Base-by-base conservation (phyloP, 345 rosid species). In the Lumnitzera littorea region DNA sequence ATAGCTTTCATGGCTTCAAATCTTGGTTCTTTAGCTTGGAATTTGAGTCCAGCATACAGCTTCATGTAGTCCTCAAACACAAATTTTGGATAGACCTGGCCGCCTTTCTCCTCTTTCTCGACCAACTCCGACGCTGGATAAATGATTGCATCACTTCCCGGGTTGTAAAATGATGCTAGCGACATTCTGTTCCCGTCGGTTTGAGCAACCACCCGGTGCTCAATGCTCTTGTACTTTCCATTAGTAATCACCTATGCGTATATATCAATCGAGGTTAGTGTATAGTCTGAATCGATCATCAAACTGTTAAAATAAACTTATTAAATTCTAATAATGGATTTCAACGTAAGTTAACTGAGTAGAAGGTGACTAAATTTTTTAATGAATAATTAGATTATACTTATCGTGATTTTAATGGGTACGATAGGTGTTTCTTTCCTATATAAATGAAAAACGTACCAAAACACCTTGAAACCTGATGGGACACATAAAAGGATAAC, bases 11-110 rank as follows among this genome's bases (percentile, higher is more conserved):
- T 80, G 46, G 90, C 87, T 62, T 87, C 79, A 56, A 89, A 92
- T 47, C 97, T 81, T 12, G 97, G 96, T 63, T 92, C 89, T 79
- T 92, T 92, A 48, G 85, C 85, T 65, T 89, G 82, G 66, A 92
- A 92, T 78, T 92, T 92, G 62, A 82, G 73, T 6, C 80, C 88
- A 0, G 82, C 75, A 48, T 92, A 92, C 48, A 82, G 84, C 67
- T 87, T 81, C 98, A 92, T 89, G 76, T 92, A 92, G 73, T 89
- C 96, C 17, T 80, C 95, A 16, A 92, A 92, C 64, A 85, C 86
- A 53, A 89, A 91, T 60, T 81, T 89, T 0, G 98, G 98, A 63
- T 91, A 85, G 2, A 62, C 20, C 8, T 57, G 73, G 4, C 52
- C 59, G 4, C 52, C 59, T 2, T 68, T 31, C 63, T 75, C 82